Evolutionary conservation across 2,329 filamentous ascomycete species (phyloP).

Genomic region (Colletotrichum tropicale): DNA sequence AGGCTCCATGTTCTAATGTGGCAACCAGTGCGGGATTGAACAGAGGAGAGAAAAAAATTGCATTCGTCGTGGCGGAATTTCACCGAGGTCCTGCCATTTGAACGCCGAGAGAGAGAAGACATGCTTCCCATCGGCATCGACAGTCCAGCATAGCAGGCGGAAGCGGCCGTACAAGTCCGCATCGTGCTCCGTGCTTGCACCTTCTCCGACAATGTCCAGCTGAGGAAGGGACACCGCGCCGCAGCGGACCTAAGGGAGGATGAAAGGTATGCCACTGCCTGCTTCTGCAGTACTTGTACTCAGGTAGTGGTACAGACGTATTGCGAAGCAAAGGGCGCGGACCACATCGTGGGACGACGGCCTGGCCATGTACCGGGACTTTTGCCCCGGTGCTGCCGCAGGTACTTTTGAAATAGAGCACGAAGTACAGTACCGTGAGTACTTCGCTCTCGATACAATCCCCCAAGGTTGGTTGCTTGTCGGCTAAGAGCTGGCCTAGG

Average conservation of each 20-base stretch:
- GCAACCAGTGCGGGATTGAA: neutral
- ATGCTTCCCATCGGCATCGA: neutral
- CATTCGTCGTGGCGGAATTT: neutral
- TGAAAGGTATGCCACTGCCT: neutral
- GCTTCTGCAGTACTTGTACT: neutral
- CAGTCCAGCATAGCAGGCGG: neutral
- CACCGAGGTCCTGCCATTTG: conserved; percentile 2
- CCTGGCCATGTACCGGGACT: neutral
- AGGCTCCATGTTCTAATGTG: neutral
- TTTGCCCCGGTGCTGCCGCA: neutral
- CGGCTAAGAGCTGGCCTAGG: neutral
- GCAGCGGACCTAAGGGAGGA: neutral
- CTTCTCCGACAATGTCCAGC: neutral
- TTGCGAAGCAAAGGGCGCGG: neutral
- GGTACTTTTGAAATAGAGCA: neutral
- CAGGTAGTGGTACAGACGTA: neutral
- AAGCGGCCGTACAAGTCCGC: neutral
- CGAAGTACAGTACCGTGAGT: neutral
- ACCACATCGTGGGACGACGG: neutral
- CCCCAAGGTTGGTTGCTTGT: neutral
- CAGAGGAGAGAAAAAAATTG: neutral
- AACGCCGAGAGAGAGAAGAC: neutral
- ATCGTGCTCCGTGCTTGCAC: neutral
- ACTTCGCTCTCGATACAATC: neutral
- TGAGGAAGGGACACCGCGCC: neutral